These are phyloP conservation scores for Paragyromitra xinjiangensis DNA, from an alignment of 495 filamentous ascomycete genomes.

Conservation along the genomic window DNA sequence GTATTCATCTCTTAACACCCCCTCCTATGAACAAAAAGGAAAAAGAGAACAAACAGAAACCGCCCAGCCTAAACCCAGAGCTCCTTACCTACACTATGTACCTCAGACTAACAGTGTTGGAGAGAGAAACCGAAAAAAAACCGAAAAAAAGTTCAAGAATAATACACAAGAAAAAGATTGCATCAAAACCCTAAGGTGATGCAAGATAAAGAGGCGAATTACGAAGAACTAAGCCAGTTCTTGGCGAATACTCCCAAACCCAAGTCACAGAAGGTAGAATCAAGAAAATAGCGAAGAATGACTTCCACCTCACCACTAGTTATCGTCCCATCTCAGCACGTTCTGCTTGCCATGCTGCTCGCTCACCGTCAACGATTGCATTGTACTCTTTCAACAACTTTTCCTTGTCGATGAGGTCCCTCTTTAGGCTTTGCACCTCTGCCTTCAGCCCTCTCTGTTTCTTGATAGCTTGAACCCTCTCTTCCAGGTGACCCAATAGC, in stretches of 20 bases:
- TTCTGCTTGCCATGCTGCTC: slow-evolving; percentile 46
- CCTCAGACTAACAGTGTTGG: background rate
- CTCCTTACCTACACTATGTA: background rate
- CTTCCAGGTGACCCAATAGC: slow-evolving; percentile 45
- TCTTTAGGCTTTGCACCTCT: slow-evolving; percentile 47
- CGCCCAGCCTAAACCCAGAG: slow-evolving; percentile 21
- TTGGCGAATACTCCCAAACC: slow-evolving; percentile 1
- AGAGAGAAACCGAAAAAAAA: slow-evolving; percentile 7
- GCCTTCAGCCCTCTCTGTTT: slow-evolving; percentile 49
- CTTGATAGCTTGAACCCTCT: slow-evolving; percentile 48
- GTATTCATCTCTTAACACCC: slow-evolving; percentile 12
- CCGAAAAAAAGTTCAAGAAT: slow-evolving; percentile 14
- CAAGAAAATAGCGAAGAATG: background rate
- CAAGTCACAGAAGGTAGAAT: slow-evolving; percentile 5
- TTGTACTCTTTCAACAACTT: slow-evolving; percentile 51
- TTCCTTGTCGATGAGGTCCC: slow-evolving; percentile 46
- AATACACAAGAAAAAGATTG: slow-evolving; percentile 33
- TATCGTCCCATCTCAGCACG: slow-evolving; percentile 25
- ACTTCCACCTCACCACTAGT: background rate
- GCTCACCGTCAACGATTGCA: slow-evolving; percentile 46
- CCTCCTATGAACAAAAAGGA: slow-evolving; percentile 32
- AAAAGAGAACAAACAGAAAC: slow-evolving; percentile 18
- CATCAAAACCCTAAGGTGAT: slow-evolving; percentile 1
- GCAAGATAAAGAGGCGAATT: slow-evolving; percentile 11
- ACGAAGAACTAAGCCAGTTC: slow-evolving; percentile 6